Percentiles rank a stretch among this genome's conserved stretches.
These are phyloP conservation scores for Fusarium verticillioides DNA, from an alignment of 2,329 filamentous ascomycete genomes.

Conservation along the genomic window DNA sequence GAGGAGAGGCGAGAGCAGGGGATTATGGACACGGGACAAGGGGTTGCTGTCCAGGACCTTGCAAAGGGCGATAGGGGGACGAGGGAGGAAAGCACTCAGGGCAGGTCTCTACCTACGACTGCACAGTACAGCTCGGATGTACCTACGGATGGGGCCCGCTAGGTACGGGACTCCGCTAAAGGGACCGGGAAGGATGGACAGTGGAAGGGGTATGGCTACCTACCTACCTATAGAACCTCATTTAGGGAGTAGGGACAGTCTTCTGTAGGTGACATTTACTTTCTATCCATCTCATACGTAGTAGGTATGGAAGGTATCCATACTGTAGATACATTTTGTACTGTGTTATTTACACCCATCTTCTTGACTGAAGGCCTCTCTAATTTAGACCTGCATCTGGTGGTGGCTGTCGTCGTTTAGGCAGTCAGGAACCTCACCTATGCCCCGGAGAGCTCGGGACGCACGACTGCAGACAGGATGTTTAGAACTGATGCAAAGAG, in stretches of 20 bases:
- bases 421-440: slow-evolving; percentile 5
- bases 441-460: slow-evolving; percentile 23
- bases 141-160: slow-evolving; percentile 28
- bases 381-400: slow-evolving; percentile 21
- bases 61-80: slow-evolving; percentile 44
- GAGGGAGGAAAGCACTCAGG: slow-evolving; percentile 22
- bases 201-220: slow-evolving; percentile 21
- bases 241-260: not conserved
- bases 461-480: slow-evolving; percentile 1
- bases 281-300: not conserved
- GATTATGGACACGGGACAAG: slow-evolving; percentile 46
- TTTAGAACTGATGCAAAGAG: not conserved
- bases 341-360: slow-evolving; percentile 12
- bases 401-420: slow-evolving; percentile 24
- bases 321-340: slow-evolving; percentile 3
- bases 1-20: slow-evolving; percentile 44
- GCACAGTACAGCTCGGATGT: slow-evolving; percentile 6
- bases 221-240: slow-evolving; percentile 1
- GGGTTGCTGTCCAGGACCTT: slow-evolving; percentile 44
- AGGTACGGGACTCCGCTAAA: slow-evolving; percentile 33
- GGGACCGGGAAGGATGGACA: slow-evolving; percentile 13
- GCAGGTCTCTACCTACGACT: not conserved
- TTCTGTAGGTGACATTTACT: not conserved
- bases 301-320: not conserved
- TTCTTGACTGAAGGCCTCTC: not conserved